phyloP scores from a whole-genome alignment of 208 protist species.

The Angomonas desouzai region DNA sequence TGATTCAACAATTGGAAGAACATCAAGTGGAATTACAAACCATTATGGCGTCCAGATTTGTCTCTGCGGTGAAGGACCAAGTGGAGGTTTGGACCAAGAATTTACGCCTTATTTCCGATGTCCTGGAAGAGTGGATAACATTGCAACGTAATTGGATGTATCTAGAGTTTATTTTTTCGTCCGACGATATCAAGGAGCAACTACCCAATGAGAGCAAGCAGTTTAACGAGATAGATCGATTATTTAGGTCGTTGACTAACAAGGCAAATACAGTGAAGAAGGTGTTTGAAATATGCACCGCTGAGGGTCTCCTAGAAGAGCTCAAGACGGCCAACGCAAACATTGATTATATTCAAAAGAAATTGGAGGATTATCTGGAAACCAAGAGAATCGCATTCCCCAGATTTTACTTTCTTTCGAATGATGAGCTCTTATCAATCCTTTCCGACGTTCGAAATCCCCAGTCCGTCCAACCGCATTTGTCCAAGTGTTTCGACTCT shows the following conservation, averaged over 20 bases:
- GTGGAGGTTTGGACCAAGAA: conserved; percentile 91
- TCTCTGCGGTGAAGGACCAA: conserved; percentile 68
- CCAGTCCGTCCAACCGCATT: conserved; percentile 93
- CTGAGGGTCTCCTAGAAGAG: conserved; percentile 73
- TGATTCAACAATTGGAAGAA: conserved; percentile 92
- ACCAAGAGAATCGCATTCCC: conserved; percentile 96
- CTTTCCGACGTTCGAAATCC: conserved; percentile 96
- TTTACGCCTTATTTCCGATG: conserved; percentile 76
- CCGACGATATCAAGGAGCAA: conserved; percentile 96
- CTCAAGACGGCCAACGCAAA: conserved; percentile 76
- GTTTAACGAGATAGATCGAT: conserved; percentile 87
- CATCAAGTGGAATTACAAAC: conserved; percentile 91
- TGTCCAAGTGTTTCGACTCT: conserved; percentile 96
- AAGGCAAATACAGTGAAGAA: conserved; percentile 82
- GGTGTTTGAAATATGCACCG: conserved; percentile 85
- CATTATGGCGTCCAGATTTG: conserved; percentile 89
- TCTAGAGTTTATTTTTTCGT: conserved; percentile 98
- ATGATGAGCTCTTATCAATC: conserved; percentile 98
- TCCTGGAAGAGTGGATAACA: conserved; percentile 95
- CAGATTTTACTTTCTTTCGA: conserved; percentile 98
- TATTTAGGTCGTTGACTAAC: conserved; percentile 89
- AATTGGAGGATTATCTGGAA: conserved; percentile 95
- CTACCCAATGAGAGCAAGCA: conserved; percentile 87
- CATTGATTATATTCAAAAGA: conserved; percentile 96
- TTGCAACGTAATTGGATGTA: conserved; percentile 98